Base-by-base conservation (phyloP, 2,329 filamentous ascomycete species). In the Xylaria digitata region DNA sequence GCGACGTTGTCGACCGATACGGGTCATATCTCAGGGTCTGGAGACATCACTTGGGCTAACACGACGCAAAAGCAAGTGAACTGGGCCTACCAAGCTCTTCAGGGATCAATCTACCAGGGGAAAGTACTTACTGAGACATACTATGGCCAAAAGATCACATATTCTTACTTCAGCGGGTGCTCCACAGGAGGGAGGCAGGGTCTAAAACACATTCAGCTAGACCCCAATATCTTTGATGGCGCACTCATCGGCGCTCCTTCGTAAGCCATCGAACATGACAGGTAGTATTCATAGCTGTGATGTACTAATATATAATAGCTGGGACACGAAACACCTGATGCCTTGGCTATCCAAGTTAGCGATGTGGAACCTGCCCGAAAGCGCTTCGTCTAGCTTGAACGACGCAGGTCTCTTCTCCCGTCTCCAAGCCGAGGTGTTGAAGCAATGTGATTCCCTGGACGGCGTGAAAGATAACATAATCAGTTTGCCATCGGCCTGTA, bases 141-240 rank as follows among this genome's bases (percentile, higher is more conserved):
- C 71, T 86, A 86, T 67, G 72, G 75, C n/a, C 53, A 76, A n/a
- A 67, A 75, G 72, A 80, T 52, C 80, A 26, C 68, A 9, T 76
- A 83, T 74, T 82, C 80, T 9, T 86, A 86, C 72, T 86, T 81
- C 71, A 78, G 79, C 19, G 85, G 85, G 17, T 87, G 85, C 72
- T 85, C 83, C 1, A 86, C 84, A 0, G 85, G 85, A 32, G 85
- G 85, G 2, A 77, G 85, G 6, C 84, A 88, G 73, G 85, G 84
- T 6, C 74, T 68, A 17, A 83, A 83, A 60, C 79, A 82, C 40
- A 78, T 82, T 1, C 80, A 86, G 69, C 74, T 80, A 40, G 84
- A 81, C 63, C 84, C 84, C 0, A 78, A 84, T 13, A 81, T 85
- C 50, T 86, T 86, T 62, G 83, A 86, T 62, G 85, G 85, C 7